A percentile compares a stretch with the other conserved stretches of the same genome.
Conservation (phyloP, 202 grass and related monocot species). For the Panicum virgatum region DNA sequence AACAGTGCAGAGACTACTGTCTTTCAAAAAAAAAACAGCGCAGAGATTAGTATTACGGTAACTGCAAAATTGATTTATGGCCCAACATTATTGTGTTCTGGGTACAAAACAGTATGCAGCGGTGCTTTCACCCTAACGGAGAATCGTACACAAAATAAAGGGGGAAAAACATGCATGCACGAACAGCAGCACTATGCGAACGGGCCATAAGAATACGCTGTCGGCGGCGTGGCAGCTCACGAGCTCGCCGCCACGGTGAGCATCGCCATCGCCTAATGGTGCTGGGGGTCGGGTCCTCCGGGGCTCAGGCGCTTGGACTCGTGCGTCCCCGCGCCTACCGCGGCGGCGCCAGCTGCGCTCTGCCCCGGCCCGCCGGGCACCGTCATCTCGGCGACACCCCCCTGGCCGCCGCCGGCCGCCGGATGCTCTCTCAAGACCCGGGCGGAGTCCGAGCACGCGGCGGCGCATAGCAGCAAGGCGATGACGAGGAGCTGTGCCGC, state of each 20-base stretch:
- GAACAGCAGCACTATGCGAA: neutral
- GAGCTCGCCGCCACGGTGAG: neutral
- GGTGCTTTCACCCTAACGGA: neutral
- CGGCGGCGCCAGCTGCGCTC: neutral
- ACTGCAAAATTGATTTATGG: neutral
- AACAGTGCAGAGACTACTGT: neutral
- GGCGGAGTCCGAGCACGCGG: constrained; percentile 12
- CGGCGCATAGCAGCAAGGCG: constrained; percentile 37
- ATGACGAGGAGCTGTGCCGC: neutral
- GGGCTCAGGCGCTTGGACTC: constrained; percentile 81
- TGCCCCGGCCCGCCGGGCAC: neutral
- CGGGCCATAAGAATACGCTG: neutral
- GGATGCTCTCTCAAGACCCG: constrained; percentile 33
- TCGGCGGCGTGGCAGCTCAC: neutral
- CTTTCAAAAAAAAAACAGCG: too few relatives aligned
- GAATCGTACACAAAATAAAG: neutral
- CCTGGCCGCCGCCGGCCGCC: neutral
- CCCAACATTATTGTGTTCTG: neutral
- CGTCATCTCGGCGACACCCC: neutral
- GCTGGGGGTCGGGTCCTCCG: constrained; percentile 71
- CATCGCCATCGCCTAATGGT: constrained; percentile 38
- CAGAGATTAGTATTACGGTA: neutral
- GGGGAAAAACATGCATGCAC: neutral
- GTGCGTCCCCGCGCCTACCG: neutral
- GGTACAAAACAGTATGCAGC: neutral